phyloP scores from a whole-genome alignment of 805 yeast species.

The Schwanniomyces polymorphus region DNA sequence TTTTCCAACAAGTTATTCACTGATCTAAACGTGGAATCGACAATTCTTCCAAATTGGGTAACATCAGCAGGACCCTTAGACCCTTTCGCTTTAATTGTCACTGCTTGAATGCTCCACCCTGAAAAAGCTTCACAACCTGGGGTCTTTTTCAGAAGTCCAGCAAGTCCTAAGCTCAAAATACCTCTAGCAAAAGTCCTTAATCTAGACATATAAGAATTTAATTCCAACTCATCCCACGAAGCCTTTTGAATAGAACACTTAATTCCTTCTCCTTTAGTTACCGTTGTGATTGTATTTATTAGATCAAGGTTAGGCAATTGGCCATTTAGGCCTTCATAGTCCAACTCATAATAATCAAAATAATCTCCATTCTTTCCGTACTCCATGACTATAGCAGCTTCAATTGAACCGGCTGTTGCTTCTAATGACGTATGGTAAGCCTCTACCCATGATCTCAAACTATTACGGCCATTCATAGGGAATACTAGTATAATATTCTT shows the following conservation, averaged over 20 bases:
- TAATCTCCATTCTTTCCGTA: constrained; percentile 66
- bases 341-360: constrained; percentile 71
- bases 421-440: constrained; percentile 87
- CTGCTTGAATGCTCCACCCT: constrained; percentile 94
- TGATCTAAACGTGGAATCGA: constrained; percentile 84
- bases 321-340: constrained; percentile 89
- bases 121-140: constrained; percentile 89
- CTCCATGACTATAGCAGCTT: constrained; percentile 85
- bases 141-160: constrained; percentile 59
- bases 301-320: constrained; percentile 93
- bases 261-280: constrained; percentile 76
- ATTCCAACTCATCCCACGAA: constrained; percentile 44
- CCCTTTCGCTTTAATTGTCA: constrained; percentile 74
- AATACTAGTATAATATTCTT: constrained; percentile 87
- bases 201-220: constrained; percentile 54
- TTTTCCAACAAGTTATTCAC: constrained; percentile 91
- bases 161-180: constrained; percentile 61
- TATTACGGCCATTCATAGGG: constrained; percentile 66
- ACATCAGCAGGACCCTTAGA: constrained; percentile 64
- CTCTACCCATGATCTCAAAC: constrained; percentile 86
- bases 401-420: constrained; percentile 89
- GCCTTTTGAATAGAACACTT: constrained; percentile 65
- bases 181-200: constrained; percentile 62
- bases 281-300: constrained; percentile 74
- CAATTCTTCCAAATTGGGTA: constrained; percentile 86